Evolutionary conservation across 2,329 filamentous ascomycete species (phyloP), one percentile per base, ranked within the genome.

Genomic region (Alternaria sp.): DNA sequence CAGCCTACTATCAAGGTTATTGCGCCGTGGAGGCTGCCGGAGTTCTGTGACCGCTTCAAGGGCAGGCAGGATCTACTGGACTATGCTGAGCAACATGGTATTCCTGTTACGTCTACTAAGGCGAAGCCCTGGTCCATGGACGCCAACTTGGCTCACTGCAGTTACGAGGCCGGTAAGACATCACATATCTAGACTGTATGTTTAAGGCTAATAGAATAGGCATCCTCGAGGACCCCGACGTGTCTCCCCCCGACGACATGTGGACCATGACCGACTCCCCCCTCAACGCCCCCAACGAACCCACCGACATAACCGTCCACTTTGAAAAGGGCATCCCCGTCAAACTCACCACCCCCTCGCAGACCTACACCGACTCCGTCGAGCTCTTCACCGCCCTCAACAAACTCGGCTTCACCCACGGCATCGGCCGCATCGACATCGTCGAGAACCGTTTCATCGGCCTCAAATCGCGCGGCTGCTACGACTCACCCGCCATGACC

Each of bases 381-480:
- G 89, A 91, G 76, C 84, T 95, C 61, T 95, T 95, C 85, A 83
- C 88, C 65, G 85, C 87, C 59, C 85, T 88, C 71, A 94, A 94
- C 82, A 83, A 87, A 62, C 90, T 95, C 67, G 92, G 88, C 68
- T 86, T 88, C 78, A 86, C 84, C 68, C 84, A 93, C 82, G 92
- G 92, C 78, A 87, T 95, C 70, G 92, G 92, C 73, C 85, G 92
- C 74, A 90, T 95, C 69, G 92, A 95, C 80, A 95, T 95, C 76
- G 91, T 94, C 65, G 91, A 93, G 79, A 91, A 92, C 83, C 87
- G 92, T 57, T 92, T 91, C 84, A 91, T 92, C 76, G 92, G 91
- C 67, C 85, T 94, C 73, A 94, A 94, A 85, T 90, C 87, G 70
- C 88, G 92, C 74, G 92, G 92, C 73, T 94, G 91, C 76, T 94